A percentile compares a stretch with the other conserved stretches of the same genome.
Evolutionary conservation across 495 filamentous ascomycete species (phyloP).

Genomic region (Hypoxylon lienhwacheense): DNA sequence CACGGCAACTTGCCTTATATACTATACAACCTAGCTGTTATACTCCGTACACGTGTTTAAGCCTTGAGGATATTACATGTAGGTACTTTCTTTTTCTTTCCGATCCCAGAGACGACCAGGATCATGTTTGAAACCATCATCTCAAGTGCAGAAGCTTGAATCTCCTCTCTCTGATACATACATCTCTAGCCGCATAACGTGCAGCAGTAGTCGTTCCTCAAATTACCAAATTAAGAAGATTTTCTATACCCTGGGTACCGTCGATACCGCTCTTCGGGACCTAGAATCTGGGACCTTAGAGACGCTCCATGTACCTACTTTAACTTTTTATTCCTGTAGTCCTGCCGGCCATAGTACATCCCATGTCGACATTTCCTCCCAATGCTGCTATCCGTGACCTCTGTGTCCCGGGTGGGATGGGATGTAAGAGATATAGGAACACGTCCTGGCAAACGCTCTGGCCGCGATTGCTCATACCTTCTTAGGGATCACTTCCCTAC

Average conservation of each 20-base stretch:
- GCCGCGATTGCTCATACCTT: background rate
- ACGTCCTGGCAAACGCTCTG: background rate
- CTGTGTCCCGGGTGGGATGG: background rate
- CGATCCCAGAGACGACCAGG: slow-evolving; percentile 5
- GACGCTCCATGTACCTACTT: background rate
- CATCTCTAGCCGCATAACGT: slow-evolving; percentile 1
- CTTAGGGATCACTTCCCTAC: too few relatives aligned
- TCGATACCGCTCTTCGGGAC: background rate
- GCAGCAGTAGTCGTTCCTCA: slow-evolving; percentile 9
- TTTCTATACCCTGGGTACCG: too few relatives aligned
- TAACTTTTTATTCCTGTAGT: slow-evolving; percentile 6
- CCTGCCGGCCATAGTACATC: too few relatives aligned
- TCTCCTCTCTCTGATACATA: slow-evolving; percentile 1
- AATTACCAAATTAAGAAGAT: slow-evolving; percentile 11
- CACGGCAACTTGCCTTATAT: slow-evolving; percentile 9
- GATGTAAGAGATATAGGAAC: background rate
- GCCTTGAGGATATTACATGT: background rate
- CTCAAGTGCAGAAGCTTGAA: slow-evolving; percentile 5
- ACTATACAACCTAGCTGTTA: background rate
- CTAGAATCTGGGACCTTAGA: too few relatives aligned
- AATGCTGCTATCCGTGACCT: slow-evolving; percentile 24
- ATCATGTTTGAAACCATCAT: background rate
- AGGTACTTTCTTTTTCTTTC: slow-evolving; percentile 5
- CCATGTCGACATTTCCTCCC: slow-evolving; percentile 15
- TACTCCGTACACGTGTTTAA: background rate